phyloP scores from a whole-genome alignment of 352 stramenopile genomes.

The Phytophthora pisi region DNA sequence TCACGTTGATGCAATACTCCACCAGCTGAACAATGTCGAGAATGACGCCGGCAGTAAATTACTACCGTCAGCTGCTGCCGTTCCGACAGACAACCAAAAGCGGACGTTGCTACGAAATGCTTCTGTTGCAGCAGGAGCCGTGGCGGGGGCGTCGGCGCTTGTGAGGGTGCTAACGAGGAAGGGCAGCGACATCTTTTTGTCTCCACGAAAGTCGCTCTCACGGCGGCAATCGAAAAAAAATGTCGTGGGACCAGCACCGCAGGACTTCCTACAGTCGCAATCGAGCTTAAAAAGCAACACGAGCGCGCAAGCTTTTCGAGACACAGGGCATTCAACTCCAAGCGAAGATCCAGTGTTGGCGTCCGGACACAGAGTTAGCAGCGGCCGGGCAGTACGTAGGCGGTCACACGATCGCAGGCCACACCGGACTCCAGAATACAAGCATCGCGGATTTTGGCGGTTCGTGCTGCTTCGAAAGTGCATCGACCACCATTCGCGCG shows the following conservation, averaged over 20 bases:
- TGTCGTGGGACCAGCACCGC: neutral
- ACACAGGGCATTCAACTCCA: neutral
- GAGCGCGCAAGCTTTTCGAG: conserved; percentile 1
- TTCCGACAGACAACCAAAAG: neutral
- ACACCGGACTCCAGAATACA: neutral
- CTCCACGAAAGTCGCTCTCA: neutral
- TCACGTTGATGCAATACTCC: conserved; percentile 21
- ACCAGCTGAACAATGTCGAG: neutral
- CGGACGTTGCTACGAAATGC: neutral
- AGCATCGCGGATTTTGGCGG: neutral
- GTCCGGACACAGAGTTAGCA: neutral
- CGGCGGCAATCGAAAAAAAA: neutral
- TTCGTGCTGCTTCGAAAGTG: conserved; percentile 10
- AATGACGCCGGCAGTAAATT: neutral
- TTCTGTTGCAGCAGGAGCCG: conserved; percentile 9
- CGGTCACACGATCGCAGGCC: neutral
- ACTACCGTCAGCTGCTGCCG: neutral
- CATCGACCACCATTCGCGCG: conserved; percentile 48
- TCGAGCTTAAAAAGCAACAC: conserved; percentile 5
- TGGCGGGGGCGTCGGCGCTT: neutral
- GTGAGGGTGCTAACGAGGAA: conserved; percentile 4
- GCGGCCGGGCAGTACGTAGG: neutral
- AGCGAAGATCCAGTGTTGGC: neutral
- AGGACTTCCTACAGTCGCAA: neutral
- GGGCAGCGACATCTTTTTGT: neutral